Evolutionary conservation across 441 rosid species (phyloP), one percentile per base, ranked within the genome.

Genomic region (Euphorbia corollata): DNA sequence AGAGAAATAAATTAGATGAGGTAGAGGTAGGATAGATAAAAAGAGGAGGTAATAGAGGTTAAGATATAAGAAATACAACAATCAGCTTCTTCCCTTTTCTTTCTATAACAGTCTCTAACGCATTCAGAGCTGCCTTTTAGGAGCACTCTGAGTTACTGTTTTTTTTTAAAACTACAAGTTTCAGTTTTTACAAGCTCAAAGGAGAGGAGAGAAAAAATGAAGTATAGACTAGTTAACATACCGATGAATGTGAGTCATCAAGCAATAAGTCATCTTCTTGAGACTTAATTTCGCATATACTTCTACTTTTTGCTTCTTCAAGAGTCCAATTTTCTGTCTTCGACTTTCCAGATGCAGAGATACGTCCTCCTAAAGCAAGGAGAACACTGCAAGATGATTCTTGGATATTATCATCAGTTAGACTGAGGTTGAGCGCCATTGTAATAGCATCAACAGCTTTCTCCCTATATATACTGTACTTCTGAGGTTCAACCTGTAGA

Each of bases 401-500:
- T 64, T 63, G 70, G 62, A 83, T 69, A 32, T 65, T 75, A 38
- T 74, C 79, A 59, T 86, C 73, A 1, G 59, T 71, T 68, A 80
- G 53, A 74, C 85, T 75, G 68, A 24, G 59, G 65, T 80, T 74
- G 56, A 86, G 59, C 56, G 87, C 75, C 73, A 27, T 57, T 70
- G 78, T 41, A 61, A 86, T 77, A 45, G 79, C 80, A 77, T 80
- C 80, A 50, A 83, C 82, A 16, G 89, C 89, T 71, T 78, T 84
- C 64, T 78, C 81, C 71, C 83, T 76, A 69, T 81, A 79, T 51
- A 84, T 73, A 77, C 85, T 81, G 79, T 68, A 64, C 65, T 79
- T 81, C 50, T 27, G 73, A 80, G 79, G 77, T 72, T 78, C 84
- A 9, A 68, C 80, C 85, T 84, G 85, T 68, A 53, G 59, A 24